A percentile compares a stretch with the other conserved stretches of the same genome.
These are phyloP conservation scores for Brasenia schreberi DNA, from an alignment of 164 flowering plant genomes.

Conservation along the genomic window DNA sequence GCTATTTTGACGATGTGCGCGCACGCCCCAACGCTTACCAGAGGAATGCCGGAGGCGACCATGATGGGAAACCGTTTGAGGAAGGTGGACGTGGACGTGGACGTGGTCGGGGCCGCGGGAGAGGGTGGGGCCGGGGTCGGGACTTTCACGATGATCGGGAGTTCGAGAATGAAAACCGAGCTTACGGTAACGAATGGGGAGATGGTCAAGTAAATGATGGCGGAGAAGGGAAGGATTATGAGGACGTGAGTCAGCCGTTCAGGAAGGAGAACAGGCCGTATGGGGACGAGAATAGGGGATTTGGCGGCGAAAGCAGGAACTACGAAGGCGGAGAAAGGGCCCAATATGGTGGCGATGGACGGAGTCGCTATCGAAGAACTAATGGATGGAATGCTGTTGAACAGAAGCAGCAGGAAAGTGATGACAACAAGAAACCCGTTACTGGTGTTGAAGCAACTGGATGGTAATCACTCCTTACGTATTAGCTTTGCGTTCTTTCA, in stretches of 20 bases:
- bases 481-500: neutral
- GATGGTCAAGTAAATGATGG: conserved; percentile 4
- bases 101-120: conserved; percentile 9
- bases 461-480: conserved; percentile 10
- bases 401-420: conserved; percentile 8
- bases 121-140: conserved; percentile 15
- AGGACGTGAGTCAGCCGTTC: conserved; percentile 1
- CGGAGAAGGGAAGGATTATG: conserved; percentile 2
- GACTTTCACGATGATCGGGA: conserved; percentile 13
- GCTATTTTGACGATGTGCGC: conserved; percentile 6
- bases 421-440: conserved; percentile 4
- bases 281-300: conserved; percentile 4
- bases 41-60: conserved; percentile 8
- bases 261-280: conserved; percentile 8
- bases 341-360: conserved; percentile 9
- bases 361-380: conserved; percentile 1
- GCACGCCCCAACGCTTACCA: conserved; percentile 8
- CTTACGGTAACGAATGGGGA: conserved; percentile 1
- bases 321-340: conserved; percentile 3
- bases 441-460: conserved; percentile 1
- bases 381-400: conserved; percentile 7
- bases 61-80: conserved; percentile 4
- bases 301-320: conserved; percentile 7
- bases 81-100: conserved; percentile 8
- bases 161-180: conserved; percentile 8